Conservation (phyloP, 495 filamentous ascomycete genomes). For the Neurospora terricola region DNA sequence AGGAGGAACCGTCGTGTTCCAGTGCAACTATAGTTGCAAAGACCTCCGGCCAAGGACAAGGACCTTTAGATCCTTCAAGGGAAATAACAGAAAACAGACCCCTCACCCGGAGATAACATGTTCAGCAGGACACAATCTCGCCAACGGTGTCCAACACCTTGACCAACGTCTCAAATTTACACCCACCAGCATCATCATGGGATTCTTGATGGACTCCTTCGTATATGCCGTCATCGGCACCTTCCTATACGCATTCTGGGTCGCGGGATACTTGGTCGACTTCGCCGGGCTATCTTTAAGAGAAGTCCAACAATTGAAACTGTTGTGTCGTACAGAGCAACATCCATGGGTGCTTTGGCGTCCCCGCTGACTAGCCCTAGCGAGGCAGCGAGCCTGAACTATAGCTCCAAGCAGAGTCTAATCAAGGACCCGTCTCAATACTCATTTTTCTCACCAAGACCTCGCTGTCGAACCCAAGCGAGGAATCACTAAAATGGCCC, state of each 20-base stretch:
- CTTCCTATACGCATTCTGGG: no score
- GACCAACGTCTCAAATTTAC: no score
- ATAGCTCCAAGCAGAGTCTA: constrained; percentile 41
- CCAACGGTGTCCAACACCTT: constrained; percentile 8
- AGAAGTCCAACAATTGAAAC: constrained; percentile 20
- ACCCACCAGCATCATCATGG: no score
- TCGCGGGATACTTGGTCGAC: no score
- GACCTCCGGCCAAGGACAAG: not conserved
- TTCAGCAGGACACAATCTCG: constrained; percentile 16
- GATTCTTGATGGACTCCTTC: no score
- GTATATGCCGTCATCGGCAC: no score
- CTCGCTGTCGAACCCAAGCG: not conserved
- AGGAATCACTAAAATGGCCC: not conserved
- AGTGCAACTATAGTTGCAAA: not conserved
- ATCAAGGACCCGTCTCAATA: constrained; percentile 31
- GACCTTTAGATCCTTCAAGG: not conserved
- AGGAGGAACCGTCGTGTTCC: not conserved
- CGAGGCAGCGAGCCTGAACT: constrained; percentile 46
- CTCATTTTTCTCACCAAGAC: not conserved
- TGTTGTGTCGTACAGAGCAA: constrained; percentile 34
- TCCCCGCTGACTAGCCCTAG: constrained; percentile 39
- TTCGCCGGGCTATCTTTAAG: no score
- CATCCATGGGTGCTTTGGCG: constrained; percentile 30
- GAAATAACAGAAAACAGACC: not conserved
- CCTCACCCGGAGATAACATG: constrained; percentile 38